Conservation (phyloP, 495 filamentous ascomycete genomes). For the Trichocladium uniseriatum region DNA sequence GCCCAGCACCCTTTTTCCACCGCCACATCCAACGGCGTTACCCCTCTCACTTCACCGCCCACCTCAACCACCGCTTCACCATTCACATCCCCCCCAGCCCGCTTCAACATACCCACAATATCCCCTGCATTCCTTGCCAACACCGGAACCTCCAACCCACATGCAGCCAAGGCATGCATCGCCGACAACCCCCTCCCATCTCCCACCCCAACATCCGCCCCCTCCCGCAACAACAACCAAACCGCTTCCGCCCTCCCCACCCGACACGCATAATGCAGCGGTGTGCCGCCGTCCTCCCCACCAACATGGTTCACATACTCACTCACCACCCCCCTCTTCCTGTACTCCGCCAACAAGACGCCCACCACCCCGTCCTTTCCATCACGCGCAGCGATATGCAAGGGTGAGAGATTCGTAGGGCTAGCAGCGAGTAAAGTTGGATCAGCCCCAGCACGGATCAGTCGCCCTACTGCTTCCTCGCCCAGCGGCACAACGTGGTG, state of each 20-base stretch:
- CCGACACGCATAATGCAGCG: constrained; percentile 21
- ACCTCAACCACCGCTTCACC: neutral
- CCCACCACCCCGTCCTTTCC: neutral
- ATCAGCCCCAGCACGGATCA: neutral
- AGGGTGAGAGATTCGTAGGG: neutral
- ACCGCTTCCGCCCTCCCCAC: neutral
- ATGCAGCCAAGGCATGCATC: constrained; percentile 9
- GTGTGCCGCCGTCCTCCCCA: constrained; percentile 16
- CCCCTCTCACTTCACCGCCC: neutral
- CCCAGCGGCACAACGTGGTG: neutral
- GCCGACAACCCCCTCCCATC: constrained; percentile 9
- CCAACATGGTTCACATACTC: constrained; percentile 7
- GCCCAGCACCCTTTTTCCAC: constrained; percentile 1
- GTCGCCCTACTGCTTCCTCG: neutral
- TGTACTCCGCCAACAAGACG: neutral
- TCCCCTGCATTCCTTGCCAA: neutral
- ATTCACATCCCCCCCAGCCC: neutral
- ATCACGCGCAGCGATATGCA: neutral
- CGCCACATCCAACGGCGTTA: constrained; percentile 9
- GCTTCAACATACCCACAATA: neutral
- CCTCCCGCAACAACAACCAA: constrained; percentile 7
- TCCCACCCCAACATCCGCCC: constrained; percentile 11
- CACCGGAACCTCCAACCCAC: no score
- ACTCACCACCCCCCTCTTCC: neutral
- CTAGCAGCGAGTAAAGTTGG: neutral